Evolutionary conservation across 306 rosid genomes (phyloP), one percentile per base, ranked within the genome.

Genomic region (Ochetophila trinervis): DNA sequence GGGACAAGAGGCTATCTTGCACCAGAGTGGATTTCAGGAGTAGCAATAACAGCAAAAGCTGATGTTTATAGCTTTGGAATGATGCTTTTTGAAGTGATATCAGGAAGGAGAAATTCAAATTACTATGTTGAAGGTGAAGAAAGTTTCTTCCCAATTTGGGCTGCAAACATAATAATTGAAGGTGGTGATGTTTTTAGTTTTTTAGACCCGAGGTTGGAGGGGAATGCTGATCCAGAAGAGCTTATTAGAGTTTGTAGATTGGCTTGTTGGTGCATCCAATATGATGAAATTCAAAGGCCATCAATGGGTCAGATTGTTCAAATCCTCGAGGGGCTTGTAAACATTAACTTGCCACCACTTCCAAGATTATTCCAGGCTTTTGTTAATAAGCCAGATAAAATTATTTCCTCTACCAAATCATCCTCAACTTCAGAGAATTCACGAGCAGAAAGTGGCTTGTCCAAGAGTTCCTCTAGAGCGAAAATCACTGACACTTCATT

Each of bases 1-100:
- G 96, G 97, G 19, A 91, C 96, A 13, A 79, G 91, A 74, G 96
- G 96, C 0, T 91, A 88, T 60, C 83, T 86, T 17, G 97, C 97
- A 0, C 97, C 95, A 0, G 91, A 88, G 66, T 91, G 97, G 97
- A 86, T 86, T 58, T 81, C 96, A 1, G 96, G 96, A 7, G 83
- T 84, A 69, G 81, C 97, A 0, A 78, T 91, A 24, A 88, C 97
- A 8, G 86, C 91, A 4, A 91, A 88, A 73, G 96, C 97, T 0
- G 97, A 91, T 68, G 96, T 88, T 16, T 91, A 84, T 69, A 91
- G 97, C 79, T 91, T 76, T 0, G 97, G 96, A 47, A 91, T 86
- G 96, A 86, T 91, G 97, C 86, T 91, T 54, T 91, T 88, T 16
- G 93, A 91, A 78, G 4, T 86, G 6, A 85, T 86, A 2, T 88